Percentiles rank a stretch among this genome's conserved stretches.
phyloP scores from a whole-genome alignment of 2,329 filamentous ascomycete genomes.

The Alternaria sp. region DNA sequence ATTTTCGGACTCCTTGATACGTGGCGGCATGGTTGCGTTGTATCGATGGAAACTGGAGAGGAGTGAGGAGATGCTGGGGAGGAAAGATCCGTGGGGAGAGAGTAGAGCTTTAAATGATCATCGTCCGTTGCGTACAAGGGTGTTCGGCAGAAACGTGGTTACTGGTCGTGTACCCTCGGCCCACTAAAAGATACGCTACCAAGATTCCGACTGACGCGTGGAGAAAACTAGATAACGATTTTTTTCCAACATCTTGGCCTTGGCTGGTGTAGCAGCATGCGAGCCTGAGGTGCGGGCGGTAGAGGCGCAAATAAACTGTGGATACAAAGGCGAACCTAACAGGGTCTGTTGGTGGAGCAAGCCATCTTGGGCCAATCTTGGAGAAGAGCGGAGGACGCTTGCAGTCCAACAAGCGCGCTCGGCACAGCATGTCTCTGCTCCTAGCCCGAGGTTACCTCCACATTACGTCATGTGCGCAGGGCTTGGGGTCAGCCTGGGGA shows the following conservation, averaged over 20 bases:
- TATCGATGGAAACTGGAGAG: constrained; percentile 26
- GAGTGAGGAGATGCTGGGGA: constrained; percentile 32
- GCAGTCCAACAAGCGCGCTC: constrained; percentile 32
- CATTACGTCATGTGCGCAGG: constrained; percentile 26
- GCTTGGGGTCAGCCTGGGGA: constrained; percentile 7
- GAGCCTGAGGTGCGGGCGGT: constrained; percentile 27
- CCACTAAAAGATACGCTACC: constrained; percentile 31
- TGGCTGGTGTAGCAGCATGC: constrained; percentile 36
- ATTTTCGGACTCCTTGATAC: constrained; percentile 29
- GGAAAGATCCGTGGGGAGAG: constrained; percentile 23
- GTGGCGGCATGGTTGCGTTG: constrained; percentile 31
- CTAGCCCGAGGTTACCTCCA: constrained; percentile 25
- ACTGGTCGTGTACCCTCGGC: constrained; percentile 17
- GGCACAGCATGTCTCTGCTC: constrained; percentile 26
- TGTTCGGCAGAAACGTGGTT: constrained; percentile 22
- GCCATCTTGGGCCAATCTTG: constrained; percentile 31
- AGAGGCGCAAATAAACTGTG: constrained; percentile 38
- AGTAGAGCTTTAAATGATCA: constrained; percentile 34
- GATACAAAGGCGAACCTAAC: constrained; percentile 32
- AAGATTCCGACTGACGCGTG: constrained; percentile 29
- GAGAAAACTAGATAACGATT: constrained; percentile 37
- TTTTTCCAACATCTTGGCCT: constrained; percentile 37
- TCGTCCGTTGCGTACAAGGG: constrained; percentile 17
- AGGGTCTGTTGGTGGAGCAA: constrained; percentile 31
- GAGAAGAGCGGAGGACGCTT: constrained; percentile 30